Conservation (phyloP, 768 basidiomycete species). For the Agrocybe pediades region DNA sequence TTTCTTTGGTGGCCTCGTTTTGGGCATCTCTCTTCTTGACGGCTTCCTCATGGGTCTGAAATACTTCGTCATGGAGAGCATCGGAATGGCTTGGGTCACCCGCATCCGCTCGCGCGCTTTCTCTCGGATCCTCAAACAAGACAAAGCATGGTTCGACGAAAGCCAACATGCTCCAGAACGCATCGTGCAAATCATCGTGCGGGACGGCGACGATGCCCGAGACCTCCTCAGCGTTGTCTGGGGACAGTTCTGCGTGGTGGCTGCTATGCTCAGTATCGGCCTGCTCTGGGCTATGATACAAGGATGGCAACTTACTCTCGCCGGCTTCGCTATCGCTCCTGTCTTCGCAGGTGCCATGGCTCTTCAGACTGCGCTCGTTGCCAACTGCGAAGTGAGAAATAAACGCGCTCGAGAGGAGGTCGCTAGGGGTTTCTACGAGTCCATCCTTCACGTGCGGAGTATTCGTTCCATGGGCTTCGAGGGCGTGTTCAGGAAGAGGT, state of each 20-base stretch:
- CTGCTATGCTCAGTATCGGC: constrained; percentile 81
- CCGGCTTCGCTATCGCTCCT: constrained; percentile 85
- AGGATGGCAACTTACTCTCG: constrained; percentile 93
- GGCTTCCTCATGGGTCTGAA: constrained; percentile 76
- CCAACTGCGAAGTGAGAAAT: constrained; percentile 73
- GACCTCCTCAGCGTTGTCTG: constrained; percentile 73
- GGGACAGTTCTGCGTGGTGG: constrained; percentile 72
- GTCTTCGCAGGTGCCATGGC: constrained; percentile 79
- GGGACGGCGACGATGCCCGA: constrained; percentile 91
- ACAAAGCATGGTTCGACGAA: constrained; percentile 86
- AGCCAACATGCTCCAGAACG: constrained; percentile 56
- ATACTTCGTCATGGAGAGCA: constrained; percentile 78
- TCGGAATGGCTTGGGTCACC: constrained; percentile 76
- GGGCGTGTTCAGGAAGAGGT: constrained; percentile 64
- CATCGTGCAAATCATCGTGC: constrained; percentile 77
- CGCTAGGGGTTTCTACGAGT: constrained; percentile 86
- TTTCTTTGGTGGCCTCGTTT: constrained; percentile 68
- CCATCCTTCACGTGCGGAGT: constrained; percentile 80
- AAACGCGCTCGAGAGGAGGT: constrained; percentile 86
- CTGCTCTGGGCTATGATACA: constrained; percentile 85
- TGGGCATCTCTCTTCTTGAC: constrained; percentile 74
- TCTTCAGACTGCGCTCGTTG: constrained; percentile 69
- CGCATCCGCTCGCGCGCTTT: constrained; percentile 61
- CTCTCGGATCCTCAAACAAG: constrained; percentile 67
- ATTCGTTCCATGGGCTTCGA: constrained; percentile 90